Conservation (phyloP, 2,329 filamentous ascomycete genomes). For the Fusarium cyanostomum region DNA sequence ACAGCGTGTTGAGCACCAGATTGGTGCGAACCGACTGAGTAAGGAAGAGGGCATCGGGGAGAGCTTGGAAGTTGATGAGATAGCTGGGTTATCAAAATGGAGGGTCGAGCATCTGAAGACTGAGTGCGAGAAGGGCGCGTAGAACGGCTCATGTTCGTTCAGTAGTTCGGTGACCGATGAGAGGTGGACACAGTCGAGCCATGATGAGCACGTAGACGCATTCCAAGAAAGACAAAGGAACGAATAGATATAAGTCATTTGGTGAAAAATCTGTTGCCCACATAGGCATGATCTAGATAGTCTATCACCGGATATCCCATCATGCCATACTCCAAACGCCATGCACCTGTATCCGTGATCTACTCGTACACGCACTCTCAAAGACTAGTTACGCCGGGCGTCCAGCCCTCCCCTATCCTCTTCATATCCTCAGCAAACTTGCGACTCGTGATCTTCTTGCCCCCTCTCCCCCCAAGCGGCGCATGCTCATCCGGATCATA, state of each 20-base stretch:
- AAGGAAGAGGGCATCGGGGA: slow-evolving; percentile 47
- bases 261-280: slow-evolving; percentile 26
- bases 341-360: slow-evolving; percentile 34
- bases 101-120: slow-evolving; percentile 48
- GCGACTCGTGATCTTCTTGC: slow-evolving; percentile 80
- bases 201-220: not conserved
- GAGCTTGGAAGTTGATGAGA: slow-evolving; percentile 49
- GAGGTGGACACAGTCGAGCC: not conserved
- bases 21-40: slow-evolving; percentile 1
- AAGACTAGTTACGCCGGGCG: slow-evolving; percentile 72
- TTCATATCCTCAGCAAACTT: slow-evolving; percentile 85
- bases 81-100: slow-evolving; percentile 53
- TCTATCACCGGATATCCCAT: slow-evolving; percentile 40
- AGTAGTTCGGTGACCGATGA: not conserved
- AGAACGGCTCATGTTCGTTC: not conserved
- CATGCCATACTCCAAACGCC: slow-evolving; percentile 43
- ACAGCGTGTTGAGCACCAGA: slow-evolving; percentile 25
- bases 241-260: slow-evolving; percentile 7
- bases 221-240: not conserved
- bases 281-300: slow-evolving; percentile 26
- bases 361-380: slow-evolving; percentile 48
- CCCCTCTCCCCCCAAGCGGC: slow-evolving; percentile 63
- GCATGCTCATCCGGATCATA: slow-evolving; percentile 88
- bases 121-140: slow-evolving; percentile 28
- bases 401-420: slow-evolving; percentile 86